Base-by-base conservation (phyloP, 2,329 filamentous ascomycete genomes). In the Xylariales sp. region DNA sequence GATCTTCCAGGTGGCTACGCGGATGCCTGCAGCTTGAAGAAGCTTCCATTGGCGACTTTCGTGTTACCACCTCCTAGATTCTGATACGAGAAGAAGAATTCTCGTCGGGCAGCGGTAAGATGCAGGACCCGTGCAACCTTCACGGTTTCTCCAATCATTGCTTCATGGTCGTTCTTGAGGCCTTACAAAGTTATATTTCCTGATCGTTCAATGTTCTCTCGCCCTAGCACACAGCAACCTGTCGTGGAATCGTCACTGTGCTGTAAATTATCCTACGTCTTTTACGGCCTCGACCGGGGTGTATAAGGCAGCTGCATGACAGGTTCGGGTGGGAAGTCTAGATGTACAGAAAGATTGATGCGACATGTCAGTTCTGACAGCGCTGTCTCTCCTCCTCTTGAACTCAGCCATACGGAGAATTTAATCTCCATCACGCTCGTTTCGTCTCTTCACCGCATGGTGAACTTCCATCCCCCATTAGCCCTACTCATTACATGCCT, bases 11-110 rank as follows among this genome's bases (percentile, higher is more conserved):
- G 21, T 14, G 33, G 33, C 46, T 45, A 40, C 19, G 32, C 40
- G 49, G 56, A 38, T 50, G 46, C 45, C 25, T 46, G 51, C 53
- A 57, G 52, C 20, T 43, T 48, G 43, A 46, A 43, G 38, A 45
- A 48, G 37, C 45, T 49, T 44, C 41, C 35, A 49, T 50, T 50
- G 46, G 46, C 46, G 43, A 49, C 33, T 43, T 47, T n/a, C 22
- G 47, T 46, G 49, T 46, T 40, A 24, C 49, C 40, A 33, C 43
- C 41, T 35, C 44, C 41, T 37, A 43, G 31, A 31, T 41, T 31
- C 34, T 43, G 51, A 57, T 57, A 56, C 51, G 54, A 58, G 53
- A 46, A 50, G 46, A 33, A 28, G 16, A 37, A 55, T 59, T 60
- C 56, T 60, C 56, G 58, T 58, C 52, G 47, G 44, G 50, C 14